phyloP scores from a whole-genome alignment of 1,139 yeast species.

The Geotrichum cucujoidarum region DNA sequence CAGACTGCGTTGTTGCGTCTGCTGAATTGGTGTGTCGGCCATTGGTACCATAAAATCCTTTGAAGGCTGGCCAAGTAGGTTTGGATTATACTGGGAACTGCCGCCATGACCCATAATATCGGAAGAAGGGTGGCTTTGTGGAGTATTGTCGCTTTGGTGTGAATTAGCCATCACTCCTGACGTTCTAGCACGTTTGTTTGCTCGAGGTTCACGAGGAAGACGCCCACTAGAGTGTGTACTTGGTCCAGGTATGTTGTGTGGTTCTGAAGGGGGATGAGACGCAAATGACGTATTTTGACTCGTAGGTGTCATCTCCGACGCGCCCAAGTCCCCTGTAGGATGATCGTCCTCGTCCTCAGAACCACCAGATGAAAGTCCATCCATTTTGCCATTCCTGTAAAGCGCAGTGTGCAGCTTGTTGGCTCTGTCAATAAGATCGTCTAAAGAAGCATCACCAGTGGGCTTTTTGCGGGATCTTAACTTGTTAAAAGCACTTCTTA shows the following conservation, averaged over 20 bases:
- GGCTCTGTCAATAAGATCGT: slow-evolving; percentile 8
- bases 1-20: neutral
- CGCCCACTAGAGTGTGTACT: too few relatives aligned
- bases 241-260: too few relatives aligned
- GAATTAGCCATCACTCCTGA: neutral
- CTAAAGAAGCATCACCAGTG: slow-evolving; percentile 5
- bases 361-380: neutral
- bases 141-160: neutral
- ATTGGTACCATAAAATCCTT: slow-evolving; percentile 1
- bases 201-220: neutral
- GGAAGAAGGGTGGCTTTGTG: neutral
- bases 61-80: neutral
- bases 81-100: neutral
- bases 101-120: neutral
- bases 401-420: slow-evolving; percentile 7
- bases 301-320: neutral
- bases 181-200: neutral
- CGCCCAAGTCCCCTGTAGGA: too few relatives aligned
- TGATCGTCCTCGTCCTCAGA: slow-evolving; percentile 5
- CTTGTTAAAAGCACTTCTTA: slow-evolving; percentile 16
- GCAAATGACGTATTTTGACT: neutral
- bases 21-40: slow-evolving; percentile 3
- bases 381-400: slow-evolving; percentile 1
- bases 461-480: slow-evolving; percentile 11
- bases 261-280: neutral